phyloP scores from a whole-genome alignment of 352 stramenopile genomes.

The Phytophthora sp. region DNA sequence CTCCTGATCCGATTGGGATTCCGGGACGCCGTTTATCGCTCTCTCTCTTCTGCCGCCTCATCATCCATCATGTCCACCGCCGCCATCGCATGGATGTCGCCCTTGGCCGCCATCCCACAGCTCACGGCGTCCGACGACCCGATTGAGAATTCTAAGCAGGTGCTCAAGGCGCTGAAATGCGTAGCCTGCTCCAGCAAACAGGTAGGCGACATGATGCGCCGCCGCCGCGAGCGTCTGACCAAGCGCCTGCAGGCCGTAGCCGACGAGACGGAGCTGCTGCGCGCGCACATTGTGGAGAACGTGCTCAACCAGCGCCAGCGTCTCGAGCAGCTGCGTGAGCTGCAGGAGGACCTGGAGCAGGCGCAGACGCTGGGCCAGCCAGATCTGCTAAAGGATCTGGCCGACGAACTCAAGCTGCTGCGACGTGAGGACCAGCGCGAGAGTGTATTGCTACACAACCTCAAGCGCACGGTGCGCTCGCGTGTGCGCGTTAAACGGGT shows the following conservation, averaged over 20 bases:
- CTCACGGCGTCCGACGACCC: conserved; percentile 38
- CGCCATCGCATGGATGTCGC: conserved; percentile 44
- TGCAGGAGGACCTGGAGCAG: conserved; percentile 62
- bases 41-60: background rate
- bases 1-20: conserved; percentile 25
- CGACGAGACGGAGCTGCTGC: conserved; percentile 63
- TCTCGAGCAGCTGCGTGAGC: conserved; percentile 47
- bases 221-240: conserved; percentile 55
- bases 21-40: conserved; percentile 3
- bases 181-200: conserved; percentile 70
- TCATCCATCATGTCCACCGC: conserved; percentile 31
- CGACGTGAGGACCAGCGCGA: conserved; percentile 56
- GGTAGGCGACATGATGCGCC: conserved; percentile 59
- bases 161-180: conserved; percentile 70
- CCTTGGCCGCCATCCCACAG: conserved; percentile 33
- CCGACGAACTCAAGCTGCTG: conserved; percentile 54
- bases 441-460: conserved; percentile 48
- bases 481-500: conserved; percentile 39
- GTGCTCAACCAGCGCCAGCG: conserved; percentile 54
- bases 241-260: conserved; percentile 46
- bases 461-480: conserved; percentile 51
- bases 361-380: conserved; percentile 59
- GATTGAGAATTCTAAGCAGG: conserved; percentile 59
- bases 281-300: conserved; percentile 59
- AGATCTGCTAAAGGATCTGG: conserved; percentile 53